Percentiles rank a stretch among this genome's conserved stretches.
phyloP scores from a whole-genome alignment of 108 stramenopile species.

The Schizochytrium sp. region DNA sequence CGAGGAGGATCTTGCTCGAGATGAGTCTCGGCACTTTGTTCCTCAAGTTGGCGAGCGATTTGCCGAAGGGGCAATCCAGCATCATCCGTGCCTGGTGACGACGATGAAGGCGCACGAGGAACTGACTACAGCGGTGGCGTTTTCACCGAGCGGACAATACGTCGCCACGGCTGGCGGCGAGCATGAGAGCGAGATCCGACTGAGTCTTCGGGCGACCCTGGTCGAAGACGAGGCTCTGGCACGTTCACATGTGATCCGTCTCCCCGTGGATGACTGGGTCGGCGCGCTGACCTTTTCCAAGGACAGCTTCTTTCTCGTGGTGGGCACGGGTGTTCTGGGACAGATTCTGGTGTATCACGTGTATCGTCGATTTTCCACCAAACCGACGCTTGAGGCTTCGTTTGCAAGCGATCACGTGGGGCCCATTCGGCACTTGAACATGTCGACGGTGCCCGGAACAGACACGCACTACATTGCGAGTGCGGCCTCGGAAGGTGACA shows the following conservation, averaged over 20 bases:
- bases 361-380: background rate
- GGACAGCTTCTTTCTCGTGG: background rate
- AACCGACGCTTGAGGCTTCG: background rate
- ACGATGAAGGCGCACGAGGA: background rate
- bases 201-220: background rate
- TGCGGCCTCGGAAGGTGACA: background rate
- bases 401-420: background rate
- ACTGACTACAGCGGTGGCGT: background rate
- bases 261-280: background rate
- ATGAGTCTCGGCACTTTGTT: background rate
- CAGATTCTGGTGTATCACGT: background rate
- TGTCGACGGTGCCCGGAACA: background rate
- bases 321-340: background rate
- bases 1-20: background rate
- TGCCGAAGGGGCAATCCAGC: background rate
- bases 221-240: background rate
- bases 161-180: background rate
- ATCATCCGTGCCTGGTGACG: background rate
- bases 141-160: background rate
- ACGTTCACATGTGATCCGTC: background rate
- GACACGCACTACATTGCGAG: background rate
- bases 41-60: background rate
- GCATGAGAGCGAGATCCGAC: background rate
- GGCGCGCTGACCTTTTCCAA: background rate
- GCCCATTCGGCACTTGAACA: background rate